Evolutionary conservation across 768 basidiomycete species (phyloP), one percentile per base, ranked within the genome.

Genomic region (Strobilomyces echinocephalus): DNA sequence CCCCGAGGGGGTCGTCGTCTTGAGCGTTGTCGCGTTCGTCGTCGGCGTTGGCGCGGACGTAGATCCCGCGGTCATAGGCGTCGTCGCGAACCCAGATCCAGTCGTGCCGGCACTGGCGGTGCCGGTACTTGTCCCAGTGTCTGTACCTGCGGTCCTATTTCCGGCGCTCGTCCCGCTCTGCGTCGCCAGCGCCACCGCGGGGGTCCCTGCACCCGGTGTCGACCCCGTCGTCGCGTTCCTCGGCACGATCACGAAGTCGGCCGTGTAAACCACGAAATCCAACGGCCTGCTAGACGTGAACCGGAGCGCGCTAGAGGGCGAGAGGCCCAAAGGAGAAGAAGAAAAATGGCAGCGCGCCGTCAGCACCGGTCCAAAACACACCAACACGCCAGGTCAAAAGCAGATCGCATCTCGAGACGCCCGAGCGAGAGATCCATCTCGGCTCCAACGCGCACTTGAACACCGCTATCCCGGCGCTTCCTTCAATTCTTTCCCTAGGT

Each of bases 211-310:
- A 2, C 43, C 41, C 30, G 18, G 38, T 0, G 16, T 35, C 42
- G 47, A 43, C 35, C 31, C 46, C 36, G 45, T 31, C 30, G 54
- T 60, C 45, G 47, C 57, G 35, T 64, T 61, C 28, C 59, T 53
- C 46, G 65, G 56, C 7, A 63, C 46, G 41, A 84, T 76, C 36
- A 56, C 59, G 52, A 86, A 86, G 56, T 78, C 73, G 8, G 81
- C 76, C 18, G 79, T 77, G 61, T 79, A 84, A 21, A 79, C 59
- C 1, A 71, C 70, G 24, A 54, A n/a, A 5, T 54, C 31, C 12
- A 44, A 50, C 14, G 71, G 72, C 4, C 55, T 46, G 21, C 54
- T 41, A 51, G 67, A 64, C 42, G 61, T 57, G 43, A 76, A 76
- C 35, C 65, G 68, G 20, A 76, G 56, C 21, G 66, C 63, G 36